These are phyloP conservation scores for Mortierella hygrophila DNA, from an alignment of 192 early-diverging fungal genomes.

Conservation along the genomic window DNA sequence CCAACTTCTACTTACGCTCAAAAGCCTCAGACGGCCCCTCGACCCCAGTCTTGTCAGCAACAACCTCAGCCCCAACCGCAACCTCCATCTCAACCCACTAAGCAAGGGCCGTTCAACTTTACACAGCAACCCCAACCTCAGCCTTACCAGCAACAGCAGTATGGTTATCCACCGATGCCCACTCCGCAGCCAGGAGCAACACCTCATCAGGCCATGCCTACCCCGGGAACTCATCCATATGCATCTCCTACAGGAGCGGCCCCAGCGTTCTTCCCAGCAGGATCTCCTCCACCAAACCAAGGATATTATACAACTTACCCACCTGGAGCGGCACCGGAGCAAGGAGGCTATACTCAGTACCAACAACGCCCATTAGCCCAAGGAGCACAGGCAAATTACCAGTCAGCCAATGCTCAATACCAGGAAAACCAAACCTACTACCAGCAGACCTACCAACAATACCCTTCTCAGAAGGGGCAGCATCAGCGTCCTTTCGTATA, in stretches of 20 bases:
- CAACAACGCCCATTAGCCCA: neutral
- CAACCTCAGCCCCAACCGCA: neutral
- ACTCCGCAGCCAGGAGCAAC: neutral
- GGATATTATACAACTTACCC: slow-evolving; percentile 1
- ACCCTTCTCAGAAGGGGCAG: neutral
- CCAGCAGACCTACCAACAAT: slow-evolving; percentile 9
- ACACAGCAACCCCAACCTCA: slow-evolving; percentile 15
- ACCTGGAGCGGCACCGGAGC: neutral
- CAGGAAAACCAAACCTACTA: neutral
- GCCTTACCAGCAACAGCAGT: slow-evolving; percentile 19
- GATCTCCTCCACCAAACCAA: neutral
- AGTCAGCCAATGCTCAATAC: neutral
- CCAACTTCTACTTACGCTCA: neutral
- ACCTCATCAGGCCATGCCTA: neutral
- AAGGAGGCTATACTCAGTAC: neutral
- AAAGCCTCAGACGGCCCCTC: neutral
- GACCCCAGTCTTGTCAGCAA: neutral
- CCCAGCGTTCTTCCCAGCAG: slow-evolving; percentile 5
- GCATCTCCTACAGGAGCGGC: neutral
- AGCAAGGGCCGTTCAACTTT: neutral
- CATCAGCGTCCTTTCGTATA: neutral
- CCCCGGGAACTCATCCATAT: neutral
- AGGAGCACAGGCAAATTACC: neutral
- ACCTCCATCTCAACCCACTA: neutral
- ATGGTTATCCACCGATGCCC: slow-evolving; percentile 3